Conservation (phyloP, 768 basidiomycete genomes). For the Lactarius psammicola region DNA sequence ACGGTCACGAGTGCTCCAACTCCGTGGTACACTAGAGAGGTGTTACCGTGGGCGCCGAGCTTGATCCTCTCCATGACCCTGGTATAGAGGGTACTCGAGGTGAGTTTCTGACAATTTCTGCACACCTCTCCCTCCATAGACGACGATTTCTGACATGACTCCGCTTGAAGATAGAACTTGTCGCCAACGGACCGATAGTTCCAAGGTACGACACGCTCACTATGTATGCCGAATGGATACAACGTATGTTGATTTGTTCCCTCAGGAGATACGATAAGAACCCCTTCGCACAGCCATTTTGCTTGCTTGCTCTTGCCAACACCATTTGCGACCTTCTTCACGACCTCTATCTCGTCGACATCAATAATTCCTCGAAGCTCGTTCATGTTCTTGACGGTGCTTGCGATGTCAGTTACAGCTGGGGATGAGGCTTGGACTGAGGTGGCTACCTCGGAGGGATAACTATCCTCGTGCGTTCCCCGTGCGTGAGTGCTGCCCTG, state of each 20-base stretch:
- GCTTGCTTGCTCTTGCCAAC: no score
- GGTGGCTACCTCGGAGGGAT: no score
- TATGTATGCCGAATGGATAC: background rate
- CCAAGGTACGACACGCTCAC: background rate
- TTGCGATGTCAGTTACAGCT: no score
- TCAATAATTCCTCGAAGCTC: no score
- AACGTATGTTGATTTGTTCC: background rate
- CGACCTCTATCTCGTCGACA: no score
- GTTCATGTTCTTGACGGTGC: no score
- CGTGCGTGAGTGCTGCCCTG: no score
- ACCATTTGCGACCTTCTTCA: no score
- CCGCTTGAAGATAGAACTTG: background rate
- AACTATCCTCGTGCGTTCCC: no score
- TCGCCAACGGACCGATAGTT: background rate
- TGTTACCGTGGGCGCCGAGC: background rate
- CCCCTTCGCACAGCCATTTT: background rate
- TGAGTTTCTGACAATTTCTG: background rate
- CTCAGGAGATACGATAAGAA: background rate
- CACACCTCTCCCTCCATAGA: background rate
- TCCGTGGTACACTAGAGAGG: background rate
- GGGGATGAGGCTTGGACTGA: no score
- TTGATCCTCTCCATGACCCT: background rate
- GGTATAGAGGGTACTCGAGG: background rate
- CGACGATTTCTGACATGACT: background rate
- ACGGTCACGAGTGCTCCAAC: no score